A percentile compares a stretch with the other conserved stretches of the same genome.
These are phyloP conservation scores for Myriosclerotinia curreyana DNA, from an alignment of 2,329 filamentous ascomycete species.

Conservation along the genomic window DNA sequence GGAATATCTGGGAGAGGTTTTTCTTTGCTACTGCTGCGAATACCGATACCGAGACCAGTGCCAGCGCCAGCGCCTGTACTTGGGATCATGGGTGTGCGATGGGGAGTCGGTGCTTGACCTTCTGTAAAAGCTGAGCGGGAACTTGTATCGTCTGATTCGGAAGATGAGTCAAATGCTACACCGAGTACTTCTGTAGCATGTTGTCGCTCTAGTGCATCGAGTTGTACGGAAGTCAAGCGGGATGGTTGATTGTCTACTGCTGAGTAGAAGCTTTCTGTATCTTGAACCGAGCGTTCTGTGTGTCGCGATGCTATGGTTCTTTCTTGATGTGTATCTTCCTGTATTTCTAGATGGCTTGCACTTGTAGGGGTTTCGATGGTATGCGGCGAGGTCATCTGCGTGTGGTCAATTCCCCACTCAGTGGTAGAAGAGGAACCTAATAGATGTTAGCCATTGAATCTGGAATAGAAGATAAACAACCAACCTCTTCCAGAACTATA, in stretches of 20 bases:
- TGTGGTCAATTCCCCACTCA: background rate
- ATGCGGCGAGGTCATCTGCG: background rate
- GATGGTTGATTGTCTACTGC: background rate
- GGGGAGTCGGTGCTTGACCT: background rate
- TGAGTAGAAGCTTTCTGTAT: constrained; percentile 10
- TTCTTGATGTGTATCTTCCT: background rate
- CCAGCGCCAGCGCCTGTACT: background rate
- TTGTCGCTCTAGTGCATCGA: constrained; percentile 24
- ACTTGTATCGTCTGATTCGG: constrained; percentile 26
- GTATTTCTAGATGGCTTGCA: background rate
- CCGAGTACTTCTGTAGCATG: constrained; percentile 22
- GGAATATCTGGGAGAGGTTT: constrained; percentile 29
- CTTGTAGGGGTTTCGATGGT: background rate
- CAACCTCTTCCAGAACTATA: constrained; percentile 21
- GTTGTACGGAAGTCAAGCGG: constrained; percentile 19
- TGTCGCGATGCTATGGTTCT: background rate
- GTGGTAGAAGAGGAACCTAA: constrained; percentile 5
- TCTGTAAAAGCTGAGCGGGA: background rate
- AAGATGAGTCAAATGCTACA: constrained; percentile 27
- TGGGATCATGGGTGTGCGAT: background rate
- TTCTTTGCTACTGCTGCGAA: constrained; percentile 12
- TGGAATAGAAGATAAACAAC: background rate
- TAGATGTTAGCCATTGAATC: background rate
- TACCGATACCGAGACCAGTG: too few relatives aligned
- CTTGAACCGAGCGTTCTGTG: constrained; percentile 2